Base-by-base conservation (phyloP, 441 rosid species). In the Pelargonium fulgidum region DNA sequence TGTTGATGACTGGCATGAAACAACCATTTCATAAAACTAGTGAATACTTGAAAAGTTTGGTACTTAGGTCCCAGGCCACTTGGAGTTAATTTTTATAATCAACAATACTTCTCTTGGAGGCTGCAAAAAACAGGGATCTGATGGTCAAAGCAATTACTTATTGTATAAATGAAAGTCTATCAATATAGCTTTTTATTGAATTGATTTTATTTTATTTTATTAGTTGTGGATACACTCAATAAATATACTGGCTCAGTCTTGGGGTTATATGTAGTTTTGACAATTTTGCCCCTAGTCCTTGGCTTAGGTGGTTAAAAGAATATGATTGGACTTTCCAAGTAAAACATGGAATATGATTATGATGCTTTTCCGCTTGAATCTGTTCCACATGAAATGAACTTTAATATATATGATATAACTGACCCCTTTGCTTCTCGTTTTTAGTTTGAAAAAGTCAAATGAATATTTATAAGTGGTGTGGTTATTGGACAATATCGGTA, bases 31-130 rank as follows among this genome's bases (percentile, higher is more conserved):
- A 7, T 14, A 56, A 56, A 17, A 26, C 22, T 56, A 17, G 19
- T 56, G 62, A 17, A 54, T 56, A 56, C 62, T n/a, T 19, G 26
- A 16, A 56, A 56, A 22, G 62, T 56, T 56, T 56, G 20, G 62
- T 6, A 16, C 16, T 54, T 54, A 54, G 20, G 59, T 14, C 17
- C 61, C 16, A n/a, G 61, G 19, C 61, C 20, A 17, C 17, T 16
- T n/a, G 16, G 61, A 22, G 62, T 17, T 56, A 17, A 56, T 17
- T 17, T 56, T 56, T 19, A 56, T 17, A 16, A 56, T 56, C 26
- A 56, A 17, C 62, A 56, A 17, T 56, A 56, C 20, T 54, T 54
- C 62, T 56, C 20, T 56, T 56, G 24, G 26, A 56, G 24, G 24
- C 8, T 56, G 42, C 42, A 39, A 14, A 56, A 56, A 56, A 56